Conservation (phyloP, 179 eudicot genomes). For the Corrigiola litoralis region DNA sequence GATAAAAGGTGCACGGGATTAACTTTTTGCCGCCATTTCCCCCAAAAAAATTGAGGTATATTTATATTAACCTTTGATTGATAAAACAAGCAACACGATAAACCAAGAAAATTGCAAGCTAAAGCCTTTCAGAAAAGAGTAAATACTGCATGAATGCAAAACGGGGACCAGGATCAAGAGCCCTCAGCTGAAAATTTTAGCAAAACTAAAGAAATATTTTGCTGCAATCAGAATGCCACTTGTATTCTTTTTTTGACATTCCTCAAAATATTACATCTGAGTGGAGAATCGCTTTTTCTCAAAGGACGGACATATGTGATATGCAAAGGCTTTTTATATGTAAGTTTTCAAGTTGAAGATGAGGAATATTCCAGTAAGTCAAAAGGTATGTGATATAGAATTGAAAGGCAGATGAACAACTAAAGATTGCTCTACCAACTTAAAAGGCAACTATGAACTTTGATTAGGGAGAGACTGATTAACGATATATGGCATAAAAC, state of each 20-base stretch:
- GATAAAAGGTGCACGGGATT: constrained; percentile 8
- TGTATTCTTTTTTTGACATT: constrained; percentile 20
- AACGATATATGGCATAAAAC: constrained; percentile 16
- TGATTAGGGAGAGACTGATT: constrained; percentile 19
- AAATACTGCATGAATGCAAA: background rate
- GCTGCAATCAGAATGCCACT: background rate
- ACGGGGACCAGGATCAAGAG: background rate
- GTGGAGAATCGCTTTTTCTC: constrained; percentile 27
- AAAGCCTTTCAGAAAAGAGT: background rate
- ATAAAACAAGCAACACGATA: too few species aligned
- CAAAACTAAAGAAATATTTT: constrained; percentile 1
- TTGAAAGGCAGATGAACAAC: constrained; percentile 27
- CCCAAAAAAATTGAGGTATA: too few species aligned
- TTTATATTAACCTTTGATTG: too few species aligned
- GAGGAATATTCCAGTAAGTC: constrained; percentile 42
- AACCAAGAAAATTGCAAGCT: background rate
- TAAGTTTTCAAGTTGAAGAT: constrained; percentile 20
- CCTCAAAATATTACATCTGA: constrained; percentile 9
- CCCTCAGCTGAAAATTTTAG: background rate
- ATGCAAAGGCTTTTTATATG: constrained; percentile 21
- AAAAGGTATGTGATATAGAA: constrained; percentile 27
- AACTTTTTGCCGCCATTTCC: background rate
- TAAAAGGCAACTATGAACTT: constrained; percentile 13
- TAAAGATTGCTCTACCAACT: constrained; percentile 25
- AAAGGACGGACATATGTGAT: constrained; percentile 35